Base-by-base conservation (phyloP, 169 alveolate species). In the Eimeria maxima region DNA sequence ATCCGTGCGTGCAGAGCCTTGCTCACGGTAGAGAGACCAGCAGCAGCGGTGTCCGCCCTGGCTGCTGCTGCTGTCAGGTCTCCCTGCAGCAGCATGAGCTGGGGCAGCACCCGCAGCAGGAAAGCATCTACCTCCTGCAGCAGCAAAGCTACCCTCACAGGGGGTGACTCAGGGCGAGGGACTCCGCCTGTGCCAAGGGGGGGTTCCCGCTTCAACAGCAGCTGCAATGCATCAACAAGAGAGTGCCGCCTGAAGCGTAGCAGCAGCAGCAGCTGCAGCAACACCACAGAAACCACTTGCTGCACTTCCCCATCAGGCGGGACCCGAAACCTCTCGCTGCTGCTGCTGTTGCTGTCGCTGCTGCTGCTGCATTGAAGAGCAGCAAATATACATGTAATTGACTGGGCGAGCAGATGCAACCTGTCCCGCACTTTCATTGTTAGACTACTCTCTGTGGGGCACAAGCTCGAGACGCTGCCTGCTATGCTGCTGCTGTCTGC, bases 261-360 rank as follows among this genome's bases (percentile, higher is more conserved):
- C 91, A 83, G 47, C 76, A 83, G 91, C 91, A n/a, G 91, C 71
- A 83, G 91, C 91, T 83, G 91, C 91, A 83, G 91, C 74, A 83
- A 33, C 53, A 83, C 76, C 38, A 83, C 24, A 33, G 55, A 29
- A 5, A 83, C 50, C 53, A 83, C 74, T 27, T 83, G 71, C 24
- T 55, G 91, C 57, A 83, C 69, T 5, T 80, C 69, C 8, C 42
- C 6, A 27, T 83, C 71, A 8, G 76, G 71, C 8, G 47, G 44
- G 24, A 14, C 53, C 42, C 42, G 6, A 4, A 42, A 24, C 45
- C 8, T 44, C 29, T 14, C 60, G 33, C 60, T 74, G 69, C 44
- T 44, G 67, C 42, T 24, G 89, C 47, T 50, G 60, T 24, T 5
- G 71, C 55, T 18, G 14, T 11, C 33, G 71, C 74, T 50, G 74